Base-by-base conservation (phyloP, 2,329 filamentous ascomycete species). In the Chrysoporthe austroafricana region DNA sequence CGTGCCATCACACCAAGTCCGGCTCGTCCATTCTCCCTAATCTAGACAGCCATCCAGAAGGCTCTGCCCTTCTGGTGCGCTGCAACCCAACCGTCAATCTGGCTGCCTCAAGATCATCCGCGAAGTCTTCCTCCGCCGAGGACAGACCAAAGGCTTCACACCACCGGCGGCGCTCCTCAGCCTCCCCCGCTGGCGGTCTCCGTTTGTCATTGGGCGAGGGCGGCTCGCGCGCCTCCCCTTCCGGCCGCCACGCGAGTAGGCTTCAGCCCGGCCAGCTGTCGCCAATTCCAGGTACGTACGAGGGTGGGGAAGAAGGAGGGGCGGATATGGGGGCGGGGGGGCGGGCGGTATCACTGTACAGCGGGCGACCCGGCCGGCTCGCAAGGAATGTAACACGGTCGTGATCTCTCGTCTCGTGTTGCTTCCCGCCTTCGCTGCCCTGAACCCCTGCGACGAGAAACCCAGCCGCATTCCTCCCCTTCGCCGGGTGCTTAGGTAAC, bases 221-320 rank as follows among this genome's bases (percentile, higher is more conserved):
- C 70, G 73, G 72, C 70, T 72, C 72, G 73, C 76, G 73, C 76
- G 73, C 73, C 64, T 70, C 77, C 69, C 73, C 73, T 71, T 75
- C 80, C 74, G 79, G 78, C 72, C 77, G 79, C 71, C 76, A 80
- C 73, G 73, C 54, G 42, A 58, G n/a, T 34, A 39, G 78, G 77
- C 78, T 78, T 70, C 74, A 76, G 70, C 73, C 78, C 67, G 73
- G 76, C 68, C 74, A 75, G 69, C 80, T 88, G 64, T 84, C 86
- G 69, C 83, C 87, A 44, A 84, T 89, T 73, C 83, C 85, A 74
- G 86, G 86, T 85, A 85, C 76, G 84, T 83, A 26, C 16, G 13
- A 16, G 21, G 21, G 48, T 52, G 48, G 11, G 48, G 50, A 26
- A 7, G 44, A n/a, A n/a, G 44, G 18, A n/a, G 44, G 44, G 44